A percentile compares a stretch with the other conserved stretches of the same genome.
These are phyloP conservation scores for Nemania sp. DNA, from an alignment of 2,329 filamentous ascomycete genomes.

Conservation along the genomic window DNA sequence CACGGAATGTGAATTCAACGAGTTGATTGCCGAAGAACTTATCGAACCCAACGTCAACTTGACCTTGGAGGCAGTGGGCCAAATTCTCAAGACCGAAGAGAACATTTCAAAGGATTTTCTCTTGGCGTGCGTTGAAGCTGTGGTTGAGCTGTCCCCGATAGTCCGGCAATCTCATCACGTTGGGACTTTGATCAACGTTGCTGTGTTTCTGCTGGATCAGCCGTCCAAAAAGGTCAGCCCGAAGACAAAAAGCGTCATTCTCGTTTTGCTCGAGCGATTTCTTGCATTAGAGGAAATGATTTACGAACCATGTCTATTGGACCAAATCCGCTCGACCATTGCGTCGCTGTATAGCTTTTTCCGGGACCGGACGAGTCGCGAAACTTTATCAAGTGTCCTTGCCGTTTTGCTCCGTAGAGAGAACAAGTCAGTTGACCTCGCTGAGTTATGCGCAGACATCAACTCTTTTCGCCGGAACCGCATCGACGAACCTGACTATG, in stretches of 20 bases:
- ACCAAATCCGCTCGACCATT: constrained; percentile 72
- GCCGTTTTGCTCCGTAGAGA: constrained; percentile 70
- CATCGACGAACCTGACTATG: constrained; percentile 87
- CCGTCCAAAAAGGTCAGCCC: constrained; percentile 83
- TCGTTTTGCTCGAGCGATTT: constrained; percentile 81
- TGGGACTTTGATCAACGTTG: constrained; percentile 77
- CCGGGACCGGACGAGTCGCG: constrained; percentile 77
- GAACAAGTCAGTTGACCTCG: constrained; percentile 62
- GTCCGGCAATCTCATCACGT: constrained; percentile 71
- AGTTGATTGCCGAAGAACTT: constrained; percentile 59
- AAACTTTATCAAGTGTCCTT: constrained; percentile 74
- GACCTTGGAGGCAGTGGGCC: constrained; percentile 69
- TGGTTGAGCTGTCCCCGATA: constrained; percentile 75
- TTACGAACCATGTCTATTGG: constrained; percentile 61
- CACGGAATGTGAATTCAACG: constrained; percentile 59
- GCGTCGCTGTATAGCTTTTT: constrained; percentile 89
- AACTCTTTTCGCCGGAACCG: constrained; percentile 76
- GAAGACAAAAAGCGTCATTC: constrained; percentile 78
- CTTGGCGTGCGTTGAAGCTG: constrained; percentile 75
- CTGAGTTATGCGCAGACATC: constrained; percentile 73
- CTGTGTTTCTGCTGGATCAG: constrained; percentile 80
- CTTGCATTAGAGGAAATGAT: constrained; percentile 66
- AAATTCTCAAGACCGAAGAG: constrained; percentile 62
- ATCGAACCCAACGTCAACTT: constrained; percentile 61
- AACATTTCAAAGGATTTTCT: constrained; percentile 73